Base-by-base conservation (phyloP, 352 stramenopile genomes). In the Globisporangium yorkense region DNA sequence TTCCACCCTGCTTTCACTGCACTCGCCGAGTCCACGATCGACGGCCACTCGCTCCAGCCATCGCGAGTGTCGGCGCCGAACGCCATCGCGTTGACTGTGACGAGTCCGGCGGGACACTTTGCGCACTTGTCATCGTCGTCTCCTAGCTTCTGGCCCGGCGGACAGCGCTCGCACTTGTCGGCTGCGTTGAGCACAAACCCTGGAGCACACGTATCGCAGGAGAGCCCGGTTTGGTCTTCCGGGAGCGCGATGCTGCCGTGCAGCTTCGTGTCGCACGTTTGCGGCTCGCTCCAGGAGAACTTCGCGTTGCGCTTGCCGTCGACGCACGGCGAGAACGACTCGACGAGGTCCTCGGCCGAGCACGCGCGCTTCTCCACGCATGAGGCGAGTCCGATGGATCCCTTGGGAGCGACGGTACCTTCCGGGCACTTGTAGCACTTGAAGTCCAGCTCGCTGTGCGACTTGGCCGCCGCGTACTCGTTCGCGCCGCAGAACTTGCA, bases 401-500 rank as follows among this genome's bases (percentile, higher is more conserved):
- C 84, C 41, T 89, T 87, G 0, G 80, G 78, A 2, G 84, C 63
- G 45, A 76, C 87, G 1, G 73, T 89, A 48, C 81, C 77, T 4
- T 61, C 52, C 9, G 81, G 84, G 59, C 84, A 94, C 35, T 71
- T 44, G 49, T 89, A 86, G 60, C 84, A 94, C 31, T 63, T 80
- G 48, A 91, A 94, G 47, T 89, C 84, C 12, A 91, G 64, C 51
- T 89, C 79, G 40, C 79, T 89, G 48, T 88, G 66, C 5, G 80
- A 91, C 50, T 75, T 80, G 21, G 79, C 67, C 8, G 72, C 77
- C 18, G 84, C 80, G 43, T 91, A 94, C 56, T 94, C 72, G 63
- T 94, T 89, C 9, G 59, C 64, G n/a, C 80, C 72, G 57, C 84
- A 94, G 39, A 94, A 88, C 0, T 78, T 78, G 43, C 84, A 94